A percentile compares a stretch with the other conserved stretches of the same genome.
These are phyloP conservation scores for Dinochytrium kinnereticum DNA, from an alignment of 371 early-diverging fungal species.

Conservation along the genomic window DNA sequence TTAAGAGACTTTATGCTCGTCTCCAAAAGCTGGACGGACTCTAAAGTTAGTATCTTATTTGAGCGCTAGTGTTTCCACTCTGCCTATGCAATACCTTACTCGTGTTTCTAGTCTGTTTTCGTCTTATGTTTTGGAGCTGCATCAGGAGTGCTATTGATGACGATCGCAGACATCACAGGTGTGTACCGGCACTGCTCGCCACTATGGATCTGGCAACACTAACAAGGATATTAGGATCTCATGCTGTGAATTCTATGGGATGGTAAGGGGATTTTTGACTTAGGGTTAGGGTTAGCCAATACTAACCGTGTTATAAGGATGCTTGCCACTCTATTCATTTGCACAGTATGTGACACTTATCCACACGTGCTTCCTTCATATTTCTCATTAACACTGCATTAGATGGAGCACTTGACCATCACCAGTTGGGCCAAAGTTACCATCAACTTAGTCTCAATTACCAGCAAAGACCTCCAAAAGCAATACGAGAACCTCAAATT, in stretches of 20 bases:
- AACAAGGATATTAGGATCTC: constrained; percentile 12
- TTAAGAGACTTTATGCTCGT: background rate
- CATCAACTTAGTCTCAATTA: background rate
- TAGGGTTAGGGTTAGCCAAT: background rate
- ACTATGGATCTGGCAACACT: too few relatives aligned
- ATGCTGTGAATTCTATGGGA: background rate
- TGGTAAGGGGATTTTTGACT: background rate
- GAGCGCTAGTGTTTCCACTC: too few relatives aligned
- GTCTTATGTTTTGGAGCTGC: background rate
- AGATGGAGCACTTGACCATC: constrained; percentile 6
- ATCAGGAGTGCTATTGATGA: background rate
- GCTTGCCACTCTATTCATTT: background rate
- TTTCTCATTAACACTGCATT: too few relatives aligned
- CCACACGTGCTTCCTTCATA: too few relatives aligned
- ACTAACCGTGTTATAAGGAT: background rate
- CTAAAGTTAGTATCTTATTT: background rate
- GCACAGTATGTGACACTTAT: too few relatives aligned
- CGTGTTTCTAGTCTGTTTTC: background rate
- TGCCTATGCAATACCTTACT: background rate
- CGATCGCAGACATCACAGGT: constrained; percentile 1
- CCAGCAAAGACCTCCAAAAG: constrained; percentile 2
- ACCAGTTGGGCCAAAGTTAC: constrained; percentile 1
- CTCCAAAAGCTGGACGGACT: background rate
- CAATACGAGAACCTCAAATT: constrained; percentile 1
- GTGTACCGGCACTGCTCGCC: background rate